A percentile compares a stretch with the other conserved stretches of the same genome.
Conservation (phyloP, 116 monocot species). For the Trichopus zeylanicus region DNA sequence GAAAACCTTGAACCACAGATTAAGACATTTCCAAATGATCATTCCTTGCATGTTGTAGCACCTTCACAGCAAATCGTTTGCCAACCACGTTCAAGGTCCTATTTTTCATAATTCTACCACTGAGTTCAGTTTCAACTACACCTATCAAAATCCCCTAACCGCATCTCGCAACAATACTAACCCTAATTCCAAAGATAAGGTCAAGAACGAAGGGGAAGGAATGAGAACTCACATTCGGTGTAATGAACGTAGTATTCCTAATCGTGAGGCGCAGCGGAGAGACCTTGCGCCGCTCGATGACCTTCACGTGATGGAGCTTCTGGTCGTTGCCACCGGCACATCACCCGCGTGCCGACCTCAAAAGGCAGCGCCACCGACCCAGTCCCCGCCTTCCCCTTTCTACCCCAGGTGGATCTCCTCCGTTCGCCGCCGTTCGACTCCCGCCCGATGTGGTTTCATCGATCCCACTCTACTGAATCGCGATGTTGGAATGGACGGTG, state of each 20-base stretch:
- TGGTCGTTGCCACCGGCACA: slow-evolving; percentile 93
- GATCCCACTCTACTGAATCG: slow-evolving; percentile 41
- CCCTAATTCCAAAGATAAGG: too few relatives aligned
- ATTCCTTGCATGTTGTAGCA: too few relatives aligned
- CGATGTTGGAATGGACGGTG: too few relatives aligned
- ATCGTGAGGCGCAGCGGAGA: slow-evolving; percentile 20
- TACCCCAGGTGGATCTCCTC: slow-evolving; percentile 7
- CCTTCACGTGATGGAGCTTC: slow-evolving; percentile 88
- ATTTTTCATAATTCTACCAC: too few relatives aligned
- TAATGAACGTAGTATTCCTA: slow-evolving; percentile 98
- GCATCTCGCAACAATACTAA: too few relatives aligned
- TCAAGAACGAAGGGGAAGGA: neutral
- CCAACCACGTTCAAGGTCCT: too few relatives aligned
- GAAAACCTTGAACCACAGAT: too few relatives aligned
- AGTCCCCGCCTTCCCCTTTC: slow-evolving; percentile 11
- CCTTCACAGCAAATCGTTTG: too few relatives aligned
- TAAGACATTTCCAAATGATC: too few relatives aligned
- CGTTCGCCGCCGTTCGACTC: slow-evolving; percentile 24
- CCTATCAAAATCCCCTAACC: too few relatives aligned
- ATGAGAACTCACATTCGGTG: slow-evolving; percentile 61
- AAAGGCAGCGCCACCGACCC: slow-evolving; percentile 30
- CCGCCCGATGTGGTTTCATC: slow-evolving; percentile 31
- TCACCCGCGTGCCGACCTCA: slow-evolving; percentile 78
- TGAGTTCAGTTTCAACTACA: too few relatives aligned
- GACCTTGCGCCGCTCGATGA: slow-evolving; percentile 76